Conservation (phyloP, 129 eudicot genomes). For the Glebionis coronaria region DNA sequence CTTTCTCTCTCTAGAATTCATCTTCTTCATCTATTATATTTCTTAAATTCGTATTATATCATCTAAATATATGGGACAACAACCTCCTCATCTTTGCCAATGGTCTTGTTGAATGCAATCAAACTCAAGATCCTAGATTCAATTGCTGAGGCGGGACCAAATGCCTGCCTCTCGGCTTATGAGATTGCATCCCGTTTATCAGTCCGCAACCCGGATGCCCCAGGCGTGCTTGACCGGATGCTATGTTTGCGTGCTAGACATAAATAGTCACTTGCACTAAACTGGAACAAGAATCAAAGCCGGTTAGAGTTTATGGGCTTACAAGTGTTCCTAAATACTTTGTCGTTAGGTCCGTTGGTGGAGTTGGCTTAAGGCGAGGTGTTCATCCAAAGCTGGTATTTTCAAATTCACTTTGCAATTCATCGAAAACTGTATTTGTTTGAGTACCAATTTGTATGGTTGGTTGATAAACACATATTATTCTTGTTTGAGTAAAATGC, state of each 20-base stretch:
- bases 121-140: too few relatives aligned
- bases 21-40: too few relatives aligned
- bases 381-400: constrained; percentile 9
- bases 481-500: too few relatives aligned
- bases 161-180: too few relatives aligned
- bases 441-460: neutral
- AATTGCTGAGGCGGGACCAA: too few relatives aligned
- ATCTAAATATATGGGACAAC: too few relatives aligned
- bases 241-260: constrained; percentile 1
- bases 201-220: neutral
- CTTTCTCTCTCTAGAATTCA: too few relatives aligned
- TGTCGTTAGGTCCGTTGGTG: constrained; percentile 5
- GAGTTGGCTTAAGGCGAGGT: neutral
- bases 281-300: neutral
- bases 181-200: constrained; percentile 7
- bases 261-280: neutral
- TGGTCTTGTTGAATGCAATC: too few relatives aligned
- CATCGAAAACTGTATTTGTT: too few relatives aligned
- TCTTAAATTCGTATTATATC: too few relatives aligned
- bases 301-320: constrained; percentile 14
- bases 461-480: neutral
- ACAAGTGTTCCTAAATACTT: too few relatives aligned
- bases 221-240: constrained; percentile 8
- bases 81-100: too few relatives aligned
- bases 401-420: neutral